Evolutionary conservation across 2,329 filamentous ascomycete species (phyloP), one percentile per base, ranked within the genome.

Genomic region (Ceratocystiopsis sp.): DNA sequence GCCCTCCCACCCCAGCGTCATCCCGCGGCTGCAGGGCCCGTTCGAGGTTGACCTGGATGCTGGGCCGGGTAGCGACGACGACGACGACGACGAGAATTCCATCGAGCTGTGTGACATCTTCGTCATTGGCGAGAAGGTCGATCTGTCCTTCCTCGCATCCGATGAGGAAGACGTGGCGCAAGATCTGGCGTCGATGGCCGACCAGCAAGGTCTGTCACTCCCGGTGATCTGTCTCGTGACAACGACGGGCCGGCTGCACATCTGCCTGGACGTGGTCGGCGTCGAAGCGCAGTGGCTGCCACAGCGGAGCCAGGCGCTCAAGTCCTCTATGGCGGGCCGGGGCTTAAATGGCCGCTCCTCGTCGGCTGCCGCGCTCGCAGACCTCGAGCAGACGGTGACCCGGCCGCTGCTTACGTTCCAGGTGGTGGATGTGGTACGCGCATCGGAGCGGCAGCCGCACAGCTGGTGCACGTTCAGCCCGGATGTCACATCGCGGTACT

Each of bases 271-370:
- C 50, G 51, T 75, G 2, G 68, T 76, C 11, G 73, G 73, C 2
- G 66, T 78, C 15, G 69, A 79, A 54, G 75, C 75, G n/a, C 71
- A 78, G 53, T 80, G 75, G 75, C 59, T 80, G 17, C 73, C 73
- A 1, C 71, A 72, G 8, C 71, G 67, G 45, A 64, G 61, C 51
- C 75, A 68, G 42, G 45, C 45, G 32, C 44, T 43, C 43, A 46
- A 42, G 18, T 32, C 45, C 13, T 34, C 35, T 41, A 14, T 13
- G 4, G 33, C 33, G 15, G 34, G 39, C 25, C 29, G 39, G 25
- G 15, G 33, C 21, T 10, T 41, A 9, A 41, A 41, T 9, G 8
- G 37, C 29, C 39, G 38, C 33, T 33, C 17, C 51, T 64, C 63
- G 1, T 70, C 62, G 51, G 47, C 62, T 35, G 57, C 59, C n/a